Evolutionary conservation across 2,329 filamentous ascomycete species (phyloP).

Genomic region (Clonostachys chloroleuca): DNA sequence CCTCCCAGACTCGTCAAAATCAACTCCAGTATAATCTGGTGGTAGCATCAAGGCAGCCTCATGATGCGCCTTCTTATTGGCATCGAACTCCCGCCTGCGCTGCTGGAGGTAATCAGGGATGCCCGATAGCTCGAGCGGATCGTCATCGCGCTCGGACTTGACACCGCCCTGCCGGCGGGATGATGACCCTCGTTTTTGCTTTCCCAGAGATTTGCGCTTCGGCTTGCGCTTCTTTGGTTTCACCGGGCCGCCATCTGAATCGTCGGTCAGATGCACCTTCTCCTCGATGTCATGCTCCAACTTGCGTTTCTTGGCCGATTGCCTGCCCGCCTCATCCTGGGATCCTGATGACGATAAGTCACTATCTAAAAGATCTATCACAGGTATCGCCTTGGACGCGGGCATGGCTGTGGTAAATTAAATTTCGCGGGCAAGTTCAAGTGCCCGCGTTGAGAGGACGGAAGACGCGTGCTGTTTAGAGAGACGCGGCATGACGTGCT

Average conservation of each 20-base stretch:
- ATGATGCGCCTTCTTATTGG: slow-evolving; percentile 51
- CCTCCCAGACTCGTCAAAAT: slow-evolving; percentile 51
- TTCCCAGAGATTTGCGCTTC: slow-evolving; percentile 32
- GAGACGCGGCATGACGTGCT: too few relatives aligned
- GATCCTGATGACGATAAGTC: too few relatives aligned
- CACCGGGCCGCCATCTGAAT: slow-evolving; percentile 56
- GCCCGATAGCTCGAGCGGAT: slow-evolving; percentile 44
- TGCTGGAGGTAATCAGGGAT: slow-evolving; percentile 71
- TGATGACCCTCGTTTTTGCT: slow-evolving; percentile 32
- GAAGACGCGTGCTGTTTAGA: too few relatives aligned
- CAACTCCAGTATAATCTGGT: slow-evolving; percentile 69
- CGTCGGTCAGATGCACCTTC: slow-evolving; percentile 51
- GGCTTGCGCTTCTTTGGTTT: slow-evolving; percentile 57
- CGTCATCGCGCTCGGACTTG: slow-evolving; percentile 27
- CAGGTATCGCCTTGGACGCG: too few relatives aligned
- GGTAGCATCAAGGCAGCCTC: slow-evolving; percentile 71
- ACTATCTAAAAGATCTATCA: too few relatives aligned
- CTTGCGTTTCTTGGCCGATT: slow-evolving; percentile 27
- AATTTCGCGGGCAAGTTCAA: too few relatives aligned
- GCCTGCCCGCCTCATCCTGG: neutral
- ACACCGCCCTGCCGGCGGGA: slow-evolving; percentile 17
- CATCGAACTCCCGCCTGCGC: slow-evolving; percentile 67
- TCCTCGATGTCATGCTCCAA: slow-evolving; percentile 26
- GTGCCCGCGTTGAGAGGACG: too few relatives aligned
- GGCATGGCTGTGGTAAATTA: too few relatives aligned